Evolutionary conservation across 164 flowering plant species (phyloP), one percentile per base, ranked within the genome.

Genomic region (Aristolochia contorta): DNA sequence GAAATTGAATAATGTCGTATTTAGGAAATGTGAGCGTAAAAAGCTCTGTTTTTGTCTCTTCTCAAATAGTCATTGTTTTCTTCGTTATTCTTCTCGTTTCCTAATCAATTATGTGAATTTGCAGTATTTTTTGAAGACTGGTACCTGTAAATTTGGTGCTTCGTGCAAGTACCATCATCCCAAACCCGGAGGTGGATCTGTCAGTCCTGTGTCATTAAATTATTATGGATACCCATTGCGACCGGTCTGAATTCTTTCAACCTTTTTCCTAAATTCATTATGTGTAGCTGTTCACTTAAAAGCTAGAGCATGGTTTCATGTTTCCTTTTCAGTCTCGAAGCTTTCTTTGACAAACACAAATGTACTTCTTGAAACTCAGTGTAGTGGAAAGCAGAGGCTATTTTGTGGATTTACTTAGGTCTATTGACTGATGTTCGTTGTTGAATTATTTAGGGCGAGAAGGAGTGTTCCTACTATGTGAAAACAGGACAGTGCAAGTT

Each of bases 141-240:
- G 99, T 45, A 75, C 78, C 51, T 94, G 99, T 71, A 94, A 84
- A 77, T 94, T 82, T 71, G 99, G 99, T 61, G 60, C 85, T 65
- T 79, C 97, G 22, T 94, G 99, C 76, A 94, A 94, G 79, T 91
- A 81, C 71, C 88, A 94, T 78, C 99, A 94, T 69, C 99, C 99
- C 15, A 83, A 73, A 69, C 72, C 82, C 43, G 95, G 81, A 70
- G 77, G 70, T 53, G 86, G 83, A 69, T 59, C 86, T 58, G 57
- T 64, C 49, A 75, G 65, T 55, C 66, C 86, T 10, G 83, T 81
- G 66, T 24, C 79, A 49, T 74, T 94, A 33, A 94, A 89, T 71
- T 74, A 77, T 71, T 62, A 64, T 62, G 96, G 99, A 74, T 94
- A 82, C 68, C 99, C 99, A 24, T 69, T 88, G 56, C 86, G 96